A percentile compares a stretch with the other conserved stretches of the same genome.
phyloP scores from a whole-genome alignment of 805 yeast species.

The Diddensiella santjacobensis region DNA sequence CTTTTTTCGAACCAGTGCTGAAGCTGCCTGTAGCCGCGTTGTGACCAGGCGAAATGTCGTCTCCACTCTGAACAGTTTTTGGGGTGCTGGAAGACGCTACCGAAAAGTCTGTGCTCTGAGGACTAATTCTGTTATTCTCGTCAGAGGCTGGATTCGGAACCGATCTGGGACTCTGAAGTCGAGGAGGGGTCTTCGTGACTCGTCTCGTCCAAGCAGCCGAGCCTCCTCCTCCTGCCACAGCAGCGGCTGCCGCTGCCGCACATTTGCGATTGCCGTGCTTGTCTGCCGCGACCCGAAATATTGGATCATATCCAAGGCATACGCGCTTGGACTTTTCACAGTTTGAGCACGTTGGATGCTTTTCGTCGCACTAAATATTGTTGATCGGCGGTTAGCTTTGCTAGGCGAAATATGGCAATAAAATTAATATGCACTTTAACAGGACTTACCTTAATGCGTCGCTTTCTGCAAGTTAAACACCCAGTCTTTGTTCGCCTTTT shows the following conservation, averaged over 20 bases:
- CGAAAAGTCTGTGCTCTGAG: neutral
- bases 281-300: constrained; percentile 24
- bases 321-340: constrained; percentile 75
- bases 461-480: constrained; percentile 73
- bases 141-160: neutral
- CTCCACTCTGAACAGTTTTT: neutral
- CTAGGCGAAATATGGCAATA: too few relatives aligned
- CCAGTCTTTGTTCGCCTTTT: constrained; percentile 62
- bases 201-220: neutral
- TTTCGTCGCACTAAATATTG: constrained; percentile 65
- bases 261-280: constrained; percentile 15
- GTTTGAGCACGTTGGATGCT: constrained; percentile 59
- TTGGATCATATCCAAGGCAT: constrained; percentile 68
- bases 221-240: neutral
- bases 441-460: constrained; percentile 46
- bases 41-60: neutral
- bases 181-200: neutral
- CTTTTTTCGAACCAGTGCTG: neutral
- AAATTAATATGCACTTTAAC: too few relatives aligned
- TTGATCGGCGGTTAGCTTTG: too few relatives aligned
- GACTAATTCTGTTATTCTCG: neutral
- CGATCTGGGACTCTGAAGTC: neutral
- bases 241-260: too few relatives aligned
- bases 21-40: neutral
- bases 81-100: neutral